These are phyloP conservation scores for Mortierella sp. DNA, from an alignment of 371 early-diverging fungal species.

Conservation along the genomic window DNA sequence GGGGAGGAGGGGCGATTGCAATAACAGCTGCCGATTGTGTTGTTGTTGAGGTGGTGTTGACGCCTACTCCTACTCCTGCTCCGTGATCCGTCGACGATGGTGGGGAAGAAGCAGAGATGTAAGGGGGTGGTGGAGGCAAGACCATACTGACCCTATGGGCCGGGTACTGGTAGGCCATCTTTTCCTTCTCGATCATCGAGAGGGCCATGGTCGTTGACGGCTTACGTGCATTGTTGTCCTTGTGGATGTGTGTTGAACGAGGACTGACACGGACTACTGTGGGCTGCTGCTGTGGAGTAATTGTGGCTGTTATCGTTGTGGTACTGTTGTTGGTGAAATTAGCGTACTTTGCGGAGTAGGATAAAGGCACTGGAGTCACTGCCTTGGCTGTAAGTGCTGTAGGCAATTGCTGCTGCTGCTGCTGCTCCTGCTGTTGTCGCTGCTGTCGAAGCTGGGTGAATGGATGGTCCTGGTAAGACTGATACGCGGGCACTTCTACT, in stretches of 20 bases:
- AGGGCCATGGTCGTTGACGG: slow-evolving; percentile 38
- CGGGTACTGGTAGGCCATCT: slow-evolving; percentile 23
- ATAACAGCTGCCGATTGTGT: background rate
- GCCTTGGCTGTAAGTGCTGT: slow-evolving; percentile 6
- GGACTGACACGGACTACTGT: slow-evolving; percentile 1
- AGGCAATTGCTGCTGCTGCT: background rate
- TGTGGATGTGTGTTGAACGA: background rate
- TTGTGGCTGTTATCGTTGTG: background rate
- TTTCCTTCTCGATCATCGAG: slow-evolving; percentile 45
- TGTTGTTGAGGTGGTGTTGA: background rate
- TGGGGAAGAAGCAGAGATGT: slow-evolving; percentile 22
- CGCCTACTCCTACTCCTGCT: slow-evolving; percentile 5
- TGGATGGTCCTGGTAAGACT: slow-evolving; percentile 31
- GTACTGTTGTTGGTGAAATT: slow-evolving; percentile 28
- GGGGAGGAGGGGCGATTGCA: background rate
- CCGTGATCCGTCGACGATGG: slow-evolving; percentile 25
- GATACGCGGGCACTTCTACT: slow-evolving; percentile 1
- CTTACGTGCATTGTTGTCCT: background rate
- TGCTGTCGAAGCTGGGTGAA: slow-evolving; percentile 36
- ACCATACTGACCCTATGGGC: slow-evolving; percentile 24
- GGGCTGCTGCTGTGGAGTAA: background rate
- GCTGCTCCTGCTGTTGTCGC: slow-evolving; percentile 20
- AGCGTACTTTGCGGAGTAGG: slow-evolving; percentile 28
- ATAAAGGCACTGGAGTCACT: background rate
- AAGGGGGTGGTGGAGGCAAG: slow-evolving; percentile 50